Base-by-base conservation (phyloP, 1,284 basidiomycete species). In the Leccinum subrobustum region DNA sequence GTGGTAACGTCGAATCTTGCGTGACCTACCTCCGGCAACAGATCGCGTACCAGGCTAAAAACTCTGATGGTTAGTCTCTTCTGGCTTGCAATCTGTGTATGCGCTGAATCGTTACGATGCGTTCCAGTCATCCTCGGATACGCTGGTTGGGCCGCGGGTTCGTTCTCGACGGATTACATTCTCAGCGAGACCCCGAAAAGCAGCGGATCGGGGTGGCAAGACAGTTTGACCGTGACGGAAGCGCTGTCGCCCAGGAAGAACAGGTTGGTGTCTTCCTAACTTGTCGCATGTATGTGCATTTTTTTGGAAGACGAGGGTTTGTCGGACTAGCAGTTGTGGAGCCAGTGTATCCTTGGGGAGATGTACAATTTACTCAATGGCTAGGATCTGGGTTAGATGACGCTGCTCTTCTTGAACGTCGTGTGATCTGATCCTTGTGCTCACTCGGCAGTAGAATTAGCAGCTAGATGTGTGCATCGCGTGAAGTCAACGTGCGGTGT, bases 1-100 rank as follows among this genome's bases (percentile, higher is more conserved):
- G 84, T 27, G 84, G 82, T 47, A 78, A 85, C 60, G 79, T 78
- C 44, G 75, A 75, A 23, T 79, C 79, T 11, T 85, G 83, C 68
- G 72, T 77, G n/a, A 68, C 71, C 35, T 80, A 74, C 64, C 73
- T 83, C 64, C 80, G 76, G 60, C 71, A 83, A 63, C 80, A 84
- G 65, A 74, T 85, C 56, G 75, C 77, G 2, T 86, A 75, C 75
- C 79, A 83, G 63, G 78, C 79, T 48, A 72, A 76, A 31, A 82
- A 86, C 70, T 79, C 80, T 51, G 81, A 84, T 68, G 79, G 79
- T 79, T 29, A 52, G n/a, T 3, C 20, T n/a, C 42, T 2, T 18
- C 27, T 6, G 11, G 6, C n/a, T 20, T 54, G 8, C 61, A n/a
- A 4, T 35, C n/a, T 52, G 8, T 61, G 52, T 6, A 18, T 3